Base-by-base conservation (phyloP, 495 filamentous ascomycete genomes). In the Apiosordaria backusii region DNA sequence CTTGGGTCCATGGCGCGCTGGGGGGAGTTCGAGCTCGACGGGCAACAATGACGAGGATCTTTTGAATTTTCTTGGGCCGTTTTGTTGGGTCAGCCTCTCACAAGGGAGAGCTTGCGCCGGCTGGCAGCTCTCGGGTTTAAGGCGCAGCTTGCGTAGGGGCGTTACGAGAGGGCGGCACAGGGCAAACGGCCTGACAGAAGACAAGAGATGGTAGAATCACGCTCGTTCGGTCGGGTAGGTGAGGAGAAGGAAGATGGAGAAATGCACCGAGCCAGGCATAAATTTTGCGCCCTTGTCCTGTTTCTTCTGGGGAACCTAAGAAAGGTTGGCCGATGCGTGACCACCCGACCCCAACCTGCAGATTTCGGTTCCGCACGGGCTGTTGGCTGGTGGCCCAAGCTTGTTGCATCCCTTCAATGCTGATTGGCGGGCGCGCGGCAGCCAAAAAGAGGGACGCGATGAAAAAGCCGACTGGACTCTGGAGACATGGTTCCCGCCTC, bases 1-100 rank as follows among this genome's bases (percentile, higher is more conserved):
- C 79, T 73, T 68, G 78, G 76, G 69, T 81, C 79, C 78, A 78
- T 78, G 50, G 65, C 67, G 71, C 55, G 53, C 29, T 45, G 60
- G 13, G 18, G 45, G 35, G 24, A 50, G 67, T 27, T 64, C 16
- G 40, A 35, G 27, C 27, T 35, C 27, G 27, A 35, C 9, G 35
- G 10, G 35, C 62, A 65, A 66, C 60, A 68, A 67, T 71, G 67
- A 70, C 65, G 65, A 69, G 19, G 58, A 63, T 63, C 22, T 55
- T 1, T 55, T 55, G 52, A 23, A 23, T 23, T 55, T 55, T 55
- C 52, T 21, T 55, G 52, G 52, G 52, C n/a, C 5, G 35, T 45
- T 45, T 45, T 13, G 35, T 45, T 45, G 35, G n/a, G 35, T 45
- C 35, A 45, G 35, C 35, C 35, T 45, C 35, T 45, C 35, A 45